Conservation (phyloP, 805 yeast genomes). For the Metschnikowia kofuensis region DNA sequence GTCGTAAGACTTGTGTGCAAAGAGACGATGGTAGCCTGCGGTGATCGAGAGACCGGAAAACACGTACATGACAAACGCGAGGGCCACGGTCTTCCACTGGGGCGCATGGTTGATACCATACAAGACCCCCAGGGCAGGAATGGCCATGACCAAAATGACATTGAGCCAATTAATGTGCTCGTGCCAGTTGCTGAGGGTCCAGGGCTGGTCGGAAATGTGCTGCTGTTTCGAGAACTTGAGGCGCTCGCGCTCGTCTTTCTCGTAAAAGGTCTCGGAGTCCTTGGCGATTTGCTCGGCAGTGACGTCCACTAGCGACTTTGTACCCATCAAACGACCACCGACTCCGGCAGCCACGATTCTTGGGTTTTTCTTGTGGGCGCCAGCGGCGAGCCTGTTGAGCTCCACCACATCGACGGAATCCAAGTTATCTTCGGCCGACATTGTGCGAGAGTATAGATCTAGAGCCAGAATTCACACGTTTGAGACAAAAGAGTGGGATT, state of each 20-base stretch:
- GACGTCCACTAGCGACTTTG: slow-evolving; percentile 65
- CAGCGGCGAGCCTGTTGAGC: slow-evolving; percentile 80
- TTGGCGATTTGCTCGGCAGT: slow-evolving; percentile 61
- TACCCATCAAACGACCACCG: slow-evolving; percentile 79
- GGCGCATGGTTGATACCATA: slow-evolving; percentile 48
- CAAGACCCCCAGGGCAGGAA: slow-evolving; percentile 56
- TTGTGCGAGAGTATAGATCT: neutral
- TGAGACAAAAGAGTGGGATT: neutral
- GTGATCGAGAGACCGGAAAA: slow-evolving; percentile 74
- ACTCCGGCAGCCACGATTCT: slow-evolving; percentile 76
- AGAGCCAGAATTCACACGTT: neutral
- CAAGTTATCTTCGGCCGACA: slow-evolving; percentile 17
- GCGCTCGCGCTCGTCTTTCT: slow-evolving; percentile 38
- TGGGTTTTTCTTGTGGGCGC: slow-evolving; percentile 65
- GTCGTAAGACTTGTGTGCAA: slow-evolving; percentile 71
- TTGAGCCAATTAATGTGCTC: slow-evolving; percentile 79
- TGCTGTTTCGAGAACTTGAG: slow-evolving; percentile 36
- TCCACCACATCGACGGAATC: slow-evolving; percentile 56
- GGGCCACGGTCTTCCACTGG: slow-evolving; percentile 47
- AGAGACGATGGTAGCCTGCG: slow-evolving; percentile 80
- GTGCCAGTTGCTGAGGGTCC: slow-evolving; percentile 72
- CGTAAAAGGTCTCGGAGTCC: slow-evolving; percentile 41
- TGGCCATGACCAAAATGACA: slow-evolving; percentile 55
- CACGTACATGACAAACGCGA: slow-evolving; percentile 52
- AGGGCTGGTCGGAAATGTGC: slow-evolving; percentile 76